Base-by-base conservation (phyloP, 345 rosid genomes). In the Aurinia saxatilis region DNA sequence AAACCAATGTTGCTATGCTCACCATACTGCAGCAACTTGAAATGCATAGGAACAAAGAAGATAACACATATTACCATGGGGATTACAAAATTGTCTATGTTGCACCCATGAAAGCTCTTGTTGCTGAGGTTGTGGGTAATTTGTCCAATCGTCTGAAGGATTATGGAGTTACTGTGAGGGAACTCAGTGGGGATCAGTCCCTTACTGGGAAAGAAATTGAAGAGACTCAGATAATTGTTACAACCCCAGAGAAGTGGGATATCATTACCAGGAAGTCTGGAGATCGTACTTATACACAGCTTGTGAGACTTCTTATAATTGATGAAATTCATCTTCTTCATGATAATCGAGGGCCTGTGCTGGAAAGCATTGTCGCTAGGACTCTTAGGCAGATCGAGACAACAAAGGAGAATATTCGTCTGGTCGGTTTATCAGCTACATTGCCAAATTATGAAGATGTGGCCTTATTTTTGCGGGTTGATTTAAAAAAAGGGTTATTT, bases 51-150 rank as follows among this genome's bases (percentile, higher is more conserved):
- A 78, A 80, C 19, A 6, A 75, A 0, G 96, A 75, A 0, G 97
- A 93, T 73, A 95, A 95, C 66, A 77, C 96, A 16, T 77, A 75
- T 67, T 80, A 85, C 70, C 91, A 90, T 64, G 70, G 74, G 63
- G 72, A 78, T 67, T 93, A 85, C 69, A 93, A 93, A 83, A 81
- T 93, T 69, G 95, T 93, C 29, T 93, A 93, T 64, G 99, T 90
- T 73, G 99, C 99, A 33, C 99, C 99, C n/a, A 93, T 93, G 97
- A 93, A 93, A 73, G 99, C 99, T 57, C 90, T 93, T 65, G 99
- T 93, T 59, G 99, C 97, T 30, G 99, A 93, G 73, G 84, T 90
- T 50, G 97, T 90, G 36, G 84, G 91, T 67, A 93, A 93, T 73
- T 78, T 93, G 68, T 87, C 99, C 44, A 72, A 82, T 57, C 93